A percentile compares a stretch with the other conserved stretches of the same genome.
Conservation (phyloP, 2,329 filamentous ascomycete species). For the Penicillium sp. region DNA sequence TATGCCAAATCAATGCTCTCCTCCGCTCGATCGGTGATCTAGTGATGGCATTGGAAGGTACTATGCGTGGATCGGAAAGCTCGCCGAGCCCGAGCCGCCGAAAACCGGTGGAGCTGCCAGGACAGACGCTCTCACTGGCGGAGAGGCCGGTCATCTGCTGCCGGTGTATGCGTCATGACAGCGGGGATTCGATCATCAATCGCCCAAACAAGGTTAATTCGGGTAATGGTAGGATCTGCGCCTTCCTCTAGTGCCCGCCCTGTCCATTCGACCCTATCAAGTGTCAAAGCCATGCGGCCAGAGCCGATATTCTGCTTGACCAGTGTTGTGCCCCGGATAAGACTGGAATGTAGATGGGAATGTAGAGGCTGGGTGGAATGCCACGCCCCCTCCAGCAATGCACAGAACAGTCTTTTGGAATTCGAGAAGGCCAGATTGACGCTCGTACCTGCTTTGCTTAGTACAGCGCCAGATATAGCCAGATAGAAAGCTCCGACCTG, state of each 20-base stretch:
- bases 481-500: constrained; percentile 8
- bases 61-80: constrained; percentile 13
- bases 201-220: constrained; percentile 11
- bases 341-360: constrained; percentile 28
- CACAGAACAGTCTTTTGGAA: constrained; percentile 22
- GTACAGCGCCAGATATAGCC: background rate
- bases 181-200: constrained; percentile 17
- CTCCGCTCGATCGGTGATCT: constrained; percentile 1
- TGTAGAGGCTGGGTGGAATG: constrained; percentile 34
- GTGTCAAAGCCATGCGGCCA: constrained; percentile 11
- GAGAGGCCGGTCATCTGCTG: constrained; percentile 1
- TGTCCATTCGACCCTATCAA: constrained; percentile 3
- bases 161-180: constrained; percentile 39
- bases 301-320: constrained; percentile 10
- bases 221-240: constrained; percentile 16
- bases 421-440: constrained; percentile 20
- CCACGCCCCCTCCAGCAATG: constrained; percentile 33
- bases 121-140: background rate
- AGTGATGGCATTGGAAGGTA: constrained; percentile 1
- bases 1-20: constrained; percentile 19
- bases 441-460: background rate
- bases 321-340: constrained; percentile 18
- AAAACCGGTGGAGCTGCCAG: constrained; percentile 9
- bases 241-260: constrained; percentile 3
- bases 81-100: constrained; percentile 15